A percentile compares a stretch with the other conserved stretches of the same genome.
These are phyloP conservation scores for Saksenaea vasiformis DNA, from an alignment of 371 early-diverging fungal genomes.

Conservation along the genomic window DNA sequence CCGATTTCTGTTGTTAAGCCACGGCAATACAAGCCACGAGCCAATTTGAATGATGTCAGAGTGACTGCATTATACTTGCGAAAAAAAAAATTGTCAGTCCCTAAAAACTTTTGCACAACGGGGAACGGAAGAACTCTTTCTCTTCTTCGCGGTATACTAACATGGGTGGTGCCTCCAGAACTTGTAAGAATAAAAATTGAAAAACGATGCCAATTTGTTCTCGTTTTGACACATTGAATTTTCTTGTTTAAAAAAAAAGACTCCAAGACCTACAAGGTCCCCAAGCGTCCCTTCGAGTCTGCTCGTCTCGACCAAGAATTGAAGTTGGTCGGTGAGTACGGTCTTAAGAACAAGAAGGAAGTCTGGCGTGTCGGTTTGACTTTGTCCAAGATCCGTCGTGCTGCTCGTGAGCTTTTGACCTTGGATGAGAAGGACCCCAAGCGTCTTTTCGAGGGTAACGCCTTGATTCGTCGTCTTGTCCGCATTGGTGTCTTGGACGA, in stretches of 20 bases:
- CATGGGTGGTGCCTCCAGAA: conserved; percentile 17
- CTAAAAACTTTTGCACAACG: conserved; percentile 3
- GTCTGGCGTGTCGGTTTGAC: conserved; percentile 98
- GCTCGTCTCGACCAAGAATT: conserved; percentile 99
- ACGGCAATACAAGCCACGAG: not conserved
- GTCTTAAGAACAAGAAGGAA: conserved; percentile 99
- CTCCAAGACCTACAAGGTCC: conserved; percentile 98
- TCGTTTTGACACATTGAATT: not conserved
- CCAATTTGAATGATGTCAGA: not conserved
- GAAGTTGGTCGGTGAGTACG: conserved; percentile 98
- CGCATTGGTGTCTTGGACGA: conserved; percentile 98
- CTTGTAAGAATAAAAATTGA: not conserved
- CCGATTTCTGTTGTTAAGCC: too few relatives aligned
- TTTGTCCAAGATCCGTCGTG: conserved; percentile 99
- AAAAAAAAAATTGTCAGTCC: not conserved
- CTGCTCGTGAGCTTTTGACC: conserved; percentile 99
- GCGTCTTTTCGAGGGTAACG: conserved; percentile 99
- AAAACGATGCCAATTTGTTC: conserved; percentile 5
- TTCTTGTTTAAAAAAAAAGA: conserved; percentile 13
- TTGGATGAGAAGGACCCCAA: conserved; percentile 97
- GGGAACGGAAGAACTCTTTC: not conserved
- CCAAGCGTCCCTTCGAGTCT: conserved; percentile 98
- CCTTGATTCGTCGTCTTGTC: conserved; percentile 97
- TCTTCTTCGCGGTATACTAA: conserved; percentile 7
- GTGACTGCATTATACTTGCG: not conserved